phyloP scores from a whole-genome alignment of 1,284 basidiomycete species.

The Trichosporon faecale region DNA sequence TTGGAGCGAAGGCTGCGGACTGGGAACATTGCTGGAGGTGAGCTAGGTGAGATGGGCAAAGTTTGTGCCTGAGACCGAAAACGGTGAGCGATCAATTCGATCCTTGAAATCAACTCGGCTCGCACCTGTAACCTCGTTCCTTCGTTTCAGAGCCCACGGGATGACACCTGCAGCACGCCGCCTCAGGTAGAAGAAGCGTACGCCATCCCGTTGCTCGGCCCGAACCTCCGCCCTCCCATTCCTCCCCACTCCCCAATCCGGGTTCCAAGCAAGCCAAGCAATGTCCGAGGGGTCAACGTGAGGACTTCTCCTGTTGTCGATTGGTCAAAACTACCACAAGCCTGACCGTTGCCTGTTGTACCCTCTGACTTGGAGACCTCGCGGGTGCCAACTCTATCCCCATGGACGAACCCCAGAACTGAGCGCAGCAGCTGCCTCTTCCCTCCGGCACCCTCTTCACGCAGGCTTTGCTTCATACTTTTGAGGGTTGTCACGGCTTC shows the following conservation, averaged over 20 bases:
- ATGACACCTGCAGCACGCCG: background rate
- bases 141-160: constrained; percentile 2
- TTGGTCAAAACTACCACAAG: background rate
- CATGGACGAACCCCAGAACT: background rate
- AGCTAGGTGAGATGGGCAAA: too few relatives aligned
- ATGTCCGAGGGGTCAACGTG: constrained; percentile 35
- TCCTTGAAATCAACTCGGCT: constrained; percentile 4
- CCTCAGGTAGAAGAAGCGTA: background rate
- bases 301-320: background rate
- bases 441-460: background rate
- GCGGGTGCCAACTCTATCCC: background rate
- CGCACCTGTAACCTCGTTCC: background rate
- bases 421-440: background rate
- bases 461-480: background rate
- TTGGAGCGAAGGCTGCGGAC: background rate
- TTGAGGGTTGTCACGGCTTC: background rate
- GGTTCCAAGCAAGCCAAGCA: constrained; percentile 33
- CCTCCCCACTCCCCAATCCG: background rate
- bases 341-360: background rate
- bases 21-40: background rate
- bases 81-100: background rate
- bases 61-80: background rate
- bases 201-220: background rate
- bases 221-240: background rate
- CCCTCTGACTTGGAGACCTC: background rate